Conservation (phyloP, 139 green algal genomes). For the Auxenochlorella protothecoides region DNA sequence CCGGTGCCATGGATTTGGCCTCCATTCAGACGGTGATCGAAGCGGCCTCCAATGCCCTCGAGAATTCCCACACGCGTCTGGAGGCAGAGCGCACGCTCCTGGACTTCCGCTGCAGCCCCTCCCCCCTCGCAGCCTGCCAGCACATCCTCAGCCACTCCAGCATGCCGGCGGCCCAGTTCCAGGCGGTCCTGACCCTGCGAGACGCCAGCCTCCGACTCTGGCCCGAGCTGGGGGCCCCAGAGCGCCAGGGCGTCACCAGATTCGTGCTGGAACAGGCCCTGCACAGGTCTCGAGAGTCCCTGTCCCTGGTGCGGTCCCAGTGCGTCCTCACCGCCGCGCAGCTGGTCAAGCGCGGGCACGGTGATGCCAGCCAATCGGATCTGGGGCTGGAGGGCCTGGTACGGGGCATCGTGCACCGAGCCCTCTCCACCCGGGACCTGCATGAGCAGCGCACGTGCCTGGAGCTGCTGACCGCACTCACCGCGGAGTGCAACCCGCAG, state of each 20-base stretch:
- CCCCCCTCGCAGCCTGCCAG: conserved; percentile 1
- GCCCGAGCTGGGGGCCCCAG: neutral
- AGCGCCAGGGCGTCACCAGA: neutral
- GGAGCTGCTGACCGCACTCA: too few relatives aligned
- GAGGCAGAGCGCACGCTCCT: conserved; percentile 10
- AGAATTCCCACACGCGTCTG: conserved; percentile 4
- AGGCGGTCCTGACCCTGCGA: conserved; percentile 10
- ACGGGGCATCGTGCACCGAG: too few relatives aligned
- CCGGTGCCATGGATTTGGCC: conserved; percentile 5
- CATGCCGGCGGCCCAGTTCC: conserved; percentile 8
- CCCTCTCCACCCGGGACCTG: too few relatives aligned
- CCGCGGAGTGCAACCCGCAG: too few relatives aligned
- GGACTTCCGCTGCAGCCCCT: conserved; percentile 4
- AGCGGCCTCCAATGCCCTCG: conserved; percentile 1
- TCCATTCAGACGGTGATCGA: conserved; percentile 4
- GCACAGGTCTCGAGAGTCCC: neutral
- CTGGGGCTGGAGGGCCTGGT: neutral
- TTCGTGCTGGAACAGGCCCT: neutral
- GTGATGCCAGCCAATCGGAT: neutral
- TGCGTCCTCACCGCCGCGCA: neutral
- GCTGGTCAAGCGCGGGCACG: neutral
- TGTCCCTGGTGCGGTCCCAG: neutral
- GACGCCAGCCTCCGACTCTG: conserved; percentile 9
- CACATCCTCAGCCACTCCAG: conserved; percentile 5
- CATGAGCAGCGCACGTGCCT: too few relatives aligned